Base-by-base conservation (phyloP, 1,284 basidiomycete genomes). In the Rhodotorula sp. region DNA sequence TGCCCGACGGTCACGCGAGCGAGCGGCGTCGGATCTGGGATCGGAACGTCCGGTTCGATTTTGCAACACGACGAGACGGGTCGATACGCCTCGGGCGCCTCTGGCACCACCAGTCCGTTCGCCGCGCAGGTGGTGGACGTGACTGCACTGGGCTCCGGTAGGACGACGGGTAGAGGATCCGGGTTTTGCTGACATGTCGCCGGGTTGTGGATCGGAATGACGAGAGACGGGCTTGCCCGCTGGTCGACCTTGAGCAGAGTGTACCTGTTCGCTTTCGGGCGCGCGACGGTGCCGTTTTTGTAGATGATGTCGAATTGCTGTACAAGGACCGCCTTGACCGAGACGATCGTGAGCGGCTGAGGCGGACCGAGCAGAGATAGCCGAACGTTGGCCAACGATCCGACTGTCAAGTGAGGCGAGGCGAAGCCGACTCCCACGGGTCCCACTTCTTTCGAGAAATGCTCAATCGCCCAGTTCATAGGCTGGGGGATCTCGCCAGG, bases 401-500 rank as follows among this genome's bases (percentile, higher is more conserved):
- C 67, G 51, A 72, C 68, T 2, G 73, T 75, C n/a, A 76, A 58
- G 56, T 76, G 71, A 10, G 75, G 73, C 3, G 70, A 72, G 6
- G 73, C 58, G 34, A 76, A 47, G 15, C 49, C 57, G 18, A 76
- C 59, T 2, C 73, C 73, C 48, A 76, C 68, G 10, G 73, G 70
- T 68, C 74, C 74, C 23, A 76, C 68, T 7, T 76, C 74, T 0
- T 51, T 31, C 3, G 60, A 62, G 16, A 59, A 73, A 64, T 76
- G 72, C 48, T 76, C 61, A 26, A 71, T 60, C 3, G 58, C 39
- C 20, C 71, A 10, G 21, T 74, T 66, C 21, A 65, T 62, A 3
- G 75, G 68, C 1, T 31, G 20, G 0, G 75, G 75, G 5, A 70
- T 58, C 21, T 76, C 75, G 1, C 70, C 72, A 0, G 73, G 64